phyloP scores from a whole-genome alignment of 1,284 basidiomycete genomes.

The Vanrija sp. region DNA sequence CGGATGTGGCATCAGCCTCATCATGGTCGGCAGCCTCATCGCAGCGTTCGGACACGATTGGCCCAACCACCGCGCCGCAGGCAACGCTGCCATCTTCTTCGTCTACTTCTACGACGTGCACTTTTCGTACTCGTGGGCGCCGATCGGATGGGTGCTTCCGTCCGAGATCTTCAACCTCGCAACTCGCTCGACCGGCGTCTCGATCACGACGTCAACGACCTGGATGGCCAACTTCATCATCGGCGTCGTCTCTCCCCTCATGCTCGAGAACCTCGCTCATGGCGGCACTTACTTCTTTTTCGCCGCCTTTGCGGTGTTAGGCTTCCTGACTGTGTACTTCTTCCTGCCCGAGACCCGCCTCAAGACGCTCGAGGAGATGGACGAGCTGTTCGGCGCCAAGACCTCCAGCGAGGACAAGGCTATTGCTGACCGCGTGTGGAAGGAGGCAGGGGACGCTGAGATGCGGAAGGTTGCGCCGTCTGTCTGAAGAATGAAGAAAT shows the following conservation, averaged over 20 bases:
- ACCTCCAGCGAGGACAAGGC: slow-evolving; percentile 1
- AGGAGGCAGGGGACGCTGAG: neutral
- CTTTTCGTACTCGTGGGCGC: slow-evolving; percentile 25
- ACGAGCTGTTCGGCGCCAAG: slow-evolving; percentile 64
- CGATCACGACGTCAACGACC: slow-evolving; percentile 14
- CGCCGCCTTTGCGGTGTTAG: slow-evolving; percentile 13
- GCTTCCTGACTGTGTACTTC: slow-evolving; percentile 12
- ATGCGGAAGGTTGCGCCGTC: neutral
- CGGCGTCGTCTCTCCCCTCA: slow-evolving; percentile 18
- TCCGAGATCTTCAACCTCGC: slow-evolving; percentile 22
- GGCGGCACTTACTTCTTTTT: slow-evolving; percentile 25
- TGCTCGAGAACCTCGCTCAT: slow-evolving; percentile 16
- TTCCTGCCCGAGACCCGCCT: slow-evolving; percentile 12
- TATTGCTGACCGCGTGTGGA: neutral
- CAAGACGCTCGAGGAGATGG: slow-evolving; percentile 73
- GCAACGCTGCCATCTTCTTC: slow-evolving; percentile 19
- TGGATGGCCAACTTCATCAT: slow-evolving; percentile 26
- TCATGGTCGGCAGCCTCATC: slow-evolving; percentile 56
- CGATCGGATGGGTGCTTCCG: slow-evolving; percentile 25
- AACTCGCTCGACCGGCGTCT: slow-evolving; percentile 14
- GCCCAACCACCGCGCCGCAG: slow-evolving; percentile 18
- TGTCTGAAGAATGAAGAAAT: neutral
- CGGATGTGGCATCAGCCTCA: slow-evolving; percentile 51
- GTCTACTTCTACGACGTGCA: slow-evolving; percentile 23
- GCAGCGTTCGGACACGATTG: slow-evolving; percentile 15